Evolutionary conservation across 2,329 filamentous ascomycete genomes (phyloP).

Genomic region (Colletotrichum gloeosporioides): DNA sequence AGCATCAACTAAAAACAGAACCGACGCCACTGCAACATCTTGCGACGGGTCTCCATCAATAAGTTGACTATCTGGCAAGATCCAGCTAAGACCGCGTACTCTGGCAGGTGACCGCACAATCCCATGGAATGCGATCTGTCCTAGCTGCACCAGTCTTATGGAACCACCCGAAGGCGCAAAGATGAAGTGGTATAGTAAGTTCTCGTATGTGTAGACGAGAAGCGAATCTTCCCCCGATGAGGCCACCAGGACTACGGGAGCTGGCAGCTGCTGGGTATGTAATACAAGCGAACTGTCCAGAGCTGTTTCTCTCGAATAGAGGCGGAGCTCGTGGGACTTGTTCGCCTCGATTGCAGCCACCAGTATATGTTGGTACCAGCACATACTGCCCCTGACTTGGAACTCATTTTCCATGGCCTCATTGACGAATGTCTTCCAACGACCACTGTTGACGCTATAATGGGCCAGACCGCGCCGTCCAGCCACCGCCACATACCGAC

Average conservation of each 20-base stretch:
- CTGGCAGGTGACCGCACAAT: slow-evolving; percentile 93
- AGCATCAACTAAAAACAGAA: slow-evolving; percentile 95
- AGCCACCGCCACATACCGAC: slow-evolving; percentile 95
- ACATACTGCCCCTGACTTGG: slow-evolving; percentile 93
- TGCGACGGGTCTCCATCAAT: slow-evolving; percentile 92
- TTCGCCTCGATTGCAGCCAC: slow-evolving; percentile 92
- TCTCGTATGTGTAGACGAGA: slow-evolving; percentile 96
- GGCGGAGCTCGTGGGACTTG: slow-evolving; percentile 81
- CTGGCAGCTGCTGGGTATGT: slow-evolving; percentile 78
- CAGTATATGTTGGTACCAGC: slow-evolving; percentile 96
- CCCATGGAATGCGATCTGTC: slow-evolving; percentile 96
- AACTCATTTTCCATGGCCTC: slow-evolving; percentile 86
- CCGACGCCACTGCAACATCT: slow-evolving; percentile 91
- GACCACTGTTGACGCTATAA: slow-evolving; percentile 91
- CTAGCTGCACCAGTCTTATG: slow-evolving; percentile 87
- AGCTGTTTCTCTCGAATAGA: slow-evolving; percentile 86
- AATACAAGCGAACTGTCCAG: slow-evolving; percentile 77
- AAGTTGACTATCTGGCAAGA: slow-evolving; percentile 88
- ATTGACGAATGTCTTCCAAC: slow-evolving; percentile 94
- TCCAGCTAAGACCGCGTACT: slow-evolving; percentile 94
- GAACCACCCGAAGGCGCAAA: slow-evolving; percentile 75
- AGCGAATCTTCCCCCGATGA: slow-evolving; percentile 93
- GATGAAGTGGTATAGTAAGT: slow-evolving; percentile 92
- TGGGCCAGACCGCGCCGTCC: slow-evolving; percentile 90
- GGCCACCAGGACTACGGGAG: slow-evolving; percentile 88